Evolutionary conservation across 1,284 basidiomycete species (phyloP).

Genomic region (Sanguinoderma infundibulare): DNA sequence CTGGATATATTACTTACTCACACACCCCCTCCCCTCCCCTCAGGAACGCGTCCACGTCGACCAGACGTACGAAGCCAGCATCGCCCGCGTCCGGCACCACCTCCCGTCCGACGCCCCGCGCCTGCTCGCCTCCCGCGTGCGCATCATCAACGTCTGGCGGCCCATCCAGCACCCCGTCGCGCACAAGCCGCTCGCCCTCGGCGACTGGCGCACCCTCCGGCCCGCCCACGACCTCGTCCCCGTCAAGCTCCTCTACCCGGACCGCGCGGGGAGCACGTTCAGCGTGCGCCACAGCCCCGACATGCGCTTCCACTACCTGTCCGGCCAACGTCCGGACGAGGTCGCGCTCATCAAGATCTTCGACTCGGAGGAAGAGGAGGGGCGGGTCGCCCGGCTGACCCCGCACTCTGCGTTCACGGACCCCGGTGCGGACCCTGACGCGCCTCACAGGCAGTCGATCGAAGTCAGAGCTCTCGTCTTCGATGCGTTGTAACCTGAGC

Average conservation of each 20-base stretch:
- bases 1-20: no score
- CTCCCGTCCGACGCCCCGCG: constrained; percentile 49
- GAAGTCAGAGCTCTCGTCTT: constrained; percentile 42
- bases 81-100: constrained; percentile 49
- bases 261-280: constrained; percentile 40
- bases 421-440: constrained; percentile 37
- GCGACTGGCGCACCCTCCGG: constrained; percentile 45
- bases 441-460: constrained; percentile 43
- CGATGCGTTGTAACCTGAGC: constrained; percentile 22
- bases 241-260: constrained; percentile 37
- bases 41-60: constrained; percentile 54
- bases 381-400: constrained; percentile 41
- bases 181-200: constrained; percentile 51
- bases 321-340: constrained; percentile 46
- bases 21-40: not conserved
- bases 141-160: constrained; percentile 60
- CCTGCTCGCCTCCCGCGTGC: constrained; percentile 52
- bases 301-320: constrained; percentile 47
- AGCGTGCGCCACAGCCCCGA: constrained; percentile 28
- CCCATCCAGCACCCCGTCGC: constrained; percentile 48
- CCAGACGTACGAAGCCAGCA: constrained; percentile 53
- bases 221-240: constrained; percentile 37
- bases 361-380: constrained; percentile 36
- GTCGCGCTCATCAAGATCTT: constrained; percentile 50
- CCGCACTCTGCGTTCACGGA: constrained; percentile 50